These are phyloP conservation scores for Rubus parviflorus DNA, from an alignment of 306 rosid genomes.

Conservation along the genomic window DNA sequence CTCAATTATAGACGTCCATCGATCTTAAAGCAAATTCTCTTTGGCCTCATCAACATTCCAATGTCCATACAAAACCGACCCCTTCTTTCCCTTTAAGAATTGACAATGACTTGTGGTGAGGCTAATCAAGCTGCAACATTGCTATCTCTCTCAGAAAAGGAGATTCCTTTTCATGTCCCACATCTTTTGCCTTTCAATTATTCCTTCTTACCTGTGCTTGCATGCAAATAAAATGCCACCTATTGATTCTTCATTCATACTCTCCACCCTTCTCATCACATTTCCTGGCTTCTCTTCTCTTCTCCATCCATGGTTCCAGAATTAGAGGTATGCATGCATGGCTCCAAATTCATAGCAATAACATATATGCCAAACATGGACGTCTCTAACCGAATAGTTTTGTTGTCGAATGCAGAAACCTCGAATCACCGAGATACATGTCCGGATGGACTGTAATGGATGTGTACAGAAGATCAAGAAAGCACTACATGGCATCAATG, in stretches of 20 bases:
- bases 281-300: slow-evolving; percentile 31
- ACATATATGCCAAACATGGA: not conserved
- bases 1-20: slow-evolving; percentile 27
- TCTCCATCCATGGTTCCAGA: slow-evolving; percentile 49
- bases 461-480: slow-evolving; percentile 90
- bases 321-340: slow-evolving; percentile 51
- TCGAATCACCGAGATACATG: slow-evolving; percentile 68
- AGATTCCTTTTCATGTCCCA: slow-evolving; percentile 66
- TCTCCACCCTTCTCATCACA: slow-evolving; percentile 29
- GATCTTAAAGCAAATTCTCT: slow-evolving; percentile 39
- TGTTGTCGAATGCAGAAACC: slow-evolving; percentile 56
- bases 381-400: not conserved
- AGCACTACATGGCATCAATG: slow-evolving; percentile 65
- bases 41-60: slow-evolving; percentile 22
- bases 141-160: slow-evolving; percentile 24
- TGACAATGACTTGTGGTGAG: slow-evolving; percentile 27
- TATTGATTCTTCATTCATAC: slow-evolving; percentile 52
- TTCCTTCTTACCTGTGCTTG: slow-evolving; percentile 48
- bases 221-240: slow-evolving; percentile 45
- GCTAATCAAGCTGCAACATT: slow-evolving; percentile 30
- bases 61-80: slow-evolving; percentile 14
- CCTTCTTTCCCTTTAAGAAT: slow-evolving; percentile 22
- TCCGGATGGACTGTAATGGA: slow-evolving; percentile 93
- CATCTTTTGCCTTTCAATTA: slow-evolving; percentile 54
- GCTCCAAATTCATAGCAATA: slow-evolving; percentile 16